A percentile compares a stretch with the other conserved stretches of the same genome.
phyloP scores from a whole-genome alignment of 176 grass and related monocot species.

The Musa troglodytarum region DNA sequence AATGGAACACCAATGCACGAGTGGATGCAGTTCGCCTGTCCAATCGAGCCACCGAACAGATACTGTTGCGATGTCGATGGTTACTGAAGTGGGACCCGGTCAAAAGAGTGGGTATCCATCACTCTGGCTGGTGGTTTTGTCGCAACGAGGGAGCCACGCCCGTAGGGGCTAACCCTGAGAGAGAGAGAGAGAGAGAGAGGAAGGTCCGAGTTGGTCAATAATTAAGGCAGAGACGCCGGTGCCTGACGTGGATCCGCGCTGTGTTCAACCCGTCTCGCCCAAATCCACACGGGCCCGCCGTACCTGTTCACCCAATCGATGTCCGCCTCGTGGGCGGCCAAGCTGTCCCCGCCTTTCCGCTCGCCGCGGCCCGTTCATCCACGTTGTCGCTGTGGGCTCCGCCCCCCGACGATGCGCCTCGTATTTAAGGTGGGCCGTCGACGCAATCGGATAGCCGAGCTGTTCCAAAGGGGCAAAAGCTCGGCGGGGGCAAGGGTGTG shows the following conservation, averaged over 20 bases:
- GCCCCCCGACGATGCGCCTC: neutral
- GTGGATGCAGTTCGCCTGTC: too few species aligned
- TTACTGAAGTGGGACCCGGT: too few species aligned
- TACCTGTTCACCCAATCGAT: neutral
- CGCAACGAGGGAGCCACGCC: too few species aligned
- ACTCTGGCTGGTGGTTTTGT: too few species aligned
- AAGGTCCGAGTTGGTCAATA: neutral
- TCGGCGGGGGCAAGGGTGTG: neutral
- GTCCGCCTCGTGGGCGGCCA: neutral
- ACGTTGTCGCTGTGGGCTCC: neutral
- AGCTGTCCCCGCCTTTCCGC: neutral
- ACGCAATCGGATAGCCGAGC: neutral
- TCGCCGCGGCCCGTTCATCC: constrained; percentile 19
- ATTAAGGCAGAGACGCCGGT: neutral
- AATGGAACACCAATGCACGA: too few species aligned
- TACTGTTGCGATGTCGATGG: too few species aligned
- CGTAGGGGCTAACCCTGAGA: too few species aligned
- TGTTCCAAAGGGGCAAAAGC: neutral
- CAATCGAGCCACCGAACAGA: too few species aligned
- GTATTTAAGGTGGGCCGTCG: neutral
- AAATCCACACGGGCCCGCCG: neutral
- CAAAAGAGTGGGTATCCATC: too few species aligned
- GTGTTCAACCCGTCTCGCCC: neutral
- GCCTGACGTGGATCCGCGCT: constrained; percentile 20
- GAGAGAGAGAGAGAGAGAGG: neutral